These are phyloP conservation scores for Pichia sp. DNA, from an alignment of 1,139 yeast species.

Conservation along the genomic window DNA sequence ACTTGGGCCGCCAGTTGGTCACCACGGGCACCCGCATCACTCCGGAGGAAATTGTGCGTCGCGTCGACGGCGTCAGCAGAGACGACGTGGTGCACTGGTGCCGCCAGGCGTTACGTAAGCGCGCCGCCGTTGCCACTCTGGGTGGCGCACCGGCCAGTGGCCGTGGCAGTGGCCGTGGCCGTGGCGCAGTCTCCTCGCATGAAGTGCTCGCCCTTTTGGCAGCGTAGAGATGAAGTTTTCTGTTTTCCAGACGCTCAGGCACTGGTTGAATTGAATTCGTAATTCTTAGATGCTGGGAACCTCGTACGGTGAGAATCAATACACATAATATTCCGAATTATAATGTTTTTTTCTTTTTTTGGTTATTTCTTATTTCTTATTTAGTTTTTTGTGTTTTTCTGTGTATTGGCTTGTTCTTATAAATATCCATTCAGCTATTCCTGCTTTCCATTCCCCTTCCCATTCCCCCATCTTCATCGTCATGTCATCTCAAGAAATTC, in stretches of 20 bases:
- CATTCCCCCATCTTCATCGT: background rate
- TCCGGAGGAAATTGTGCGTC: conserved; percentile 86
- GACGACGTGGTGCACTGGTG: conserved; percentile 88
- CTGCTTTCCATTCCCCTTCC: background rate
- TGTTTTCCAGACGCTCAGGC: too few relatives aligned
- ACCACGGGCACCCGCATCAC: conserved; percentile 88
- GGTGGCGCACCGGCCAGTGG: conserved; percentile 60
- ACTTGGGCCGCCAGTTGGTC: conserved; percentile 93
- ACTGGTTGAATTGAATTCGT: too few relatives aligned
- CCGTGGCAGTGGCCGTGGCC: too few relatives aligned
- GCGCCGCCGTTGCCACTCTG: conserved; percentile 82
- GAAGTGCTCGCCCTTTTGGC: background rate
- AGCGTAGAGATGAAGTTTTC: too few relatives aligned
- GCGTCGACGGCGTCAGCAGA: conserved; percentile 72
- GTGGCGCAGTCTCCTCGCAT: background rate
- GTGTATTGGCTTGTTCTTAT: too few relatives aligned
- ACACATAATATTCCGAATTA: too few relatives aligned
- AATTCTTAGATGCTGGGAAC: too few relatives aligned
- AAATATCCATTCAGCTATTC: too few relatives aligned
- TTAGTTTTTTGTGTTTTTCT: too few relatives aligned
- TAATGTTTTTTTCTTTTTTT: too few relatives aligned
- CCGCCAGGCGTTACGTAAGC: conserved; percentile 68
- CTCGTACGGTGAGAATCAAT: too few relatives aligned
- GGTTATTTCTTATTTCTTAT: too few relatives aligned
- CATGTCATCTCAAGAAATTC: conserved; percentile 22